Evolutionary conservation across 2,329 filamentous ascomycete genomes (phyloP), one percentile per base, ranked within the genome.

Genomic region (Fusarium xylarioides): DNA sequence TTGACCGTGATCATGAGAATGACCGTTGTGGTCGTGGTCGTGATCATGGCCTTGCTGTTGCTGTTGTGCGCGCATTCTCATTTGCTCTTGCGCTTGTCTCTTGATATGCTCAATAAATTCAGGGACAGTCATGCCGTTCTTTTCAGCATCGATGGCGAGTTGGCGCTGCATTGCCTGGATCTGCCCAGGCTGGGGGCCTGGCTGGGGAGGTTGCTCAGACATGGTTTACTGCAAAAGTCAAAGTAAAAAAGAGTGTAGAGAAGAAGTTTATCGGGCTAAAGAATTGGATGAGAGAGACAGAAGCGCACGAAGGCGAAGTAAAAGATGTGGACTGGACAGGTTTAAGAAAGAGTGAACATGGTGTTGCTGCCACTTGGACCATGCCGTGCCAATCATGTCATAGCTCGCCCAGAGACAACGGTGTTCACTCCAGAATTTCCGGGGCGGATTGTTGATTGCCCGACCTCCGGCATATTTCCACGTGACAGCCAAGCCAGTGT

Each of bases 141-240:
- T 95, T 79, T 93, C 87, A 54, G 95, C 95, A 83, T 98, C 95
- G 56, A 90, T 89, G 54, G 92, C 92, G 49, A 98, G 85, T 82
- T 96, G 92, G 77, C 91, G 90, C 82, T 97, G 93, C 88, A 98
- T 96, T 63, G 89, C 88, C 63, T 90, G 89, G 73, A 97, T 93
- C 85, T 73, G 78, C 59, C 77, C 71, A 57, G 76, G 78, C 77
- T 76, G 70, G 68, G 70, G 73, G 71, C 76, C 72, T 28, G 71
- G 68, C 43, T 79, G 76, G 37, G 74, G 78, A 57, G 79, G 77
- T 53, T 78, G 78, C 56, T 76, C 47, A 43, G 81, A 75, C 79
- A 82, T 82, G 28, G 57, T 65, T 40, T n/a, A n/a, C 23, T 54
- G 63, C 63, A 74, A 71, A 53, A 46, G 11, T 66, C 21, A 58